Conservation (phyloP, 805 yeast species). For the Yueomyces sinensis region DNA sequence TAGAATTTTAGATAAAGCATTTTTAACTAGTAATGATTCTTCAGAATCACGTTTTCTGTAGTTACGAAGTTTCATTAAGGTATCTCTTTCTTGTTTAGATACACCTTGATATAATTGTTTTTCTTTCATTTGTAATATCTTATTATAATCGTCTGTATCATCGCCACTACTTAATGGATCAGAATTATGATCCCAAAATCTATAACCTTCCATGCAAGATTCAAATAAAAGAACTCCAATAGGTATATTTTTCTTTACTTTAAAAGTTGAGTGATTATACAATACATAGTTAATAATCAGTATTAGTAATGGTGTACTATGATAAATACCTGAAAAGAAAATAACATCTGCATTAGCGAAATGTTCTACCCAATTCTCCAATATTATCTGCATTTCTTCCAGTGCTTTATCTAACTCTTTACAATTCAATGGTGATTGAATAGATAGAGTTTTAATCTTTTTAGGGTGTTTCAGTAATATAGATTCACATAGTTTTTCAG, state of each 20-base stretch:
- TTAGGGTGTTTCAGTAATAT: slow-evolving; percentile 18
- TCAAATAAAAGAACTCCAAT: slow-evolving; percentile 24
- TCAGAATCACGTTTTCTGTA: slow-evolving; percentile 28
- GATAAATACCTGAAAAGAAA: slow-evolving; percentile 38
- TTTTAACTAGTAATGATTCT: slow-evolving; percentile 29
- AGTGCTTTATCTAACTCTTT: slow-evolving; percentile 20
- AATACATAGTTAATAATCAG: slow-evolving; percentile 34
- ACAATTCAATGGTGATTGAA: slow-evolving; percentile 24
- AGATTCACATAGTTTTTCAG: slow-evolving; percentile 16
- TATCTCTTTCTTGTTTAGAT: slow-evolving; percentile 13
- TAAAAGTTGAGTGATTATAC: slow-evolving; percentile 12
- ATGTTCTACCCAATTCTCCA: slow-evolving; percentile 36
- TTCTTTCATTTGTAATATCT: slow-evolving; percentile 18
- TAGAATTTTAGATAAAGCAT: slow-evolving; percentile 30
- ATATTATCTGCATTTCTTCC: slow-evolving; percentile 32
- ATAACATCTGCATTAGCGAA: slow-evolving; percentile 36
- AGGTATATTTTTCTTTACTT: slow-evolving; percentile 7
- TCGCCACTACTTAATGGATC: slow-evolving; percentile 4
- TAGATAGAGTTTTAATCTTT: slow-evolving; percentile 19
- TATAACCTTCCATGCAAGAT: slow-evolving; percentile 28
- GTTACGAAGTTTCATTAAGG: slow-evolving; percentile 18
- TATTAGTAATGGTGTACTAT: slow-evolving; percentile 39
- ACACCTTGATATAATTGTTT: slow-evolving; percentile 20
- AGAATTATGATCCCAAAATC: slow-evolving; percentile 29
- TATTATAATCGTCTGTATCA: slow-evolving; percentile 7